A percentile compares a stretch with the other conserved stretches of the same genome.
phyloP scores from a whole-genome alignment of 768 basidiomycete genomes.

The Royoungia palumana region DNA sequence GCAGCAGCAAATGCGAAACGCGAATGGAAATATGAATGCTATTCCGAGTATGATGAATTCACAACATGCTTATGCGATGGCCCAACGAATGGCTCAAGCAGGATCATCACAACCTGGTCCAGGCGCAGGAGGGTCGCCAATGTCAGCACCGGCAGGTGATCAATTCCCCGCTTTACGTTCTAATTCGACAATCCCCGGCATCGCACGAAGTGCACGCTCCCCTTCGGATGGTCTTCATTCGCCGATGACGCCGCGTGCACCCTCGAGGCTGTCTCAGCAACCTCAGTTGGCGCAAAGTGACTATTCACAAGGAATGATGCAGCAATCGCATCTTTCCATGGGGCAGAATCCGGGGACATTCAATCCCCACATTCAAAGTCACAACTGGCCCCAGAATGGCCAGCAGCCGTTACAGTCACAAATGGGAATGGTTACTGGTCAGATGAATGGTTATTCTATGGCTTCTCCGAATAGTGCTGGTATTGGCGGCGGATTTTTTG shows the following conservation, averaged over 20 bases:
- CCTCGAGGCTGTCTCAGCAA: constrained; percentile 35
- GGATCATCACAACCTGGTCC: constrained; percentile 33
- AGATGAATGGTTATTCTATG: constrained; percentile 36
- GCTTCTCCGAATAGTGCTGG: constrained; percentile 37
- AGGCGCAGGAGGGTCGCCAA: constrained; percentile 38
- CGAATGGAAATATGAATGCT: constrained; percentile 24
- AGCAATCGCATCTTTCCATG: constrained; percentile 35
- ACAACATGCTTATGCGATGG: constrained; percentile 36
- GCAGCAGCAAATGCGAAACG: constrained; percentile 33
- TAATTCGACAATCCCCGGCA: constrained; percentile 64
- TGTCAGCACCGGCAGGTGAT: constrained; percentile 38
- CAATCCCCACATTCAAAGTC: constrained; percentile 38
- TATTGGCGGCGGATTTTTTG: constrained; percentile 23
- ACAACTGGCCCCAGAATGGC: constrained; percentile 51
- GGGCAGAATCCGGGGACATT: constrained; percentile 22
- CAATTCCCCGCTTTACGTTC: constrained; percentile 53
- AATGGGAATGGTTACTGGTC: constrained; percentile 33
- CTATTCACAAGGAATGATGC: constrained; percentile 37
- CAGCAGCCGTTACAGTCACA: constrained; percentile 48
- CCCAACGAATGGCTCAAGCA: constrained; percentile 45
- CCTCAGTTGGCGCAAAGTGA: constrained; percentile 50
- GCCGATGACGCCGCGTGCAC: constrained; percentile 39
- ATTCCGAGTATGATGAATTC: constrained; percentile 32
- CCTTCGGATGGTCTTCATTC: constrained; percentile 62
- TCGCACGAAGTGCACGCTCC: constrained; percentile 70